Percentiles rank a stretch among this genome's conserved stretches.
phyloP scores from a whole-genome alignment of 192 early-diverging fungal genomes.

The Podila epigama region DNA sequence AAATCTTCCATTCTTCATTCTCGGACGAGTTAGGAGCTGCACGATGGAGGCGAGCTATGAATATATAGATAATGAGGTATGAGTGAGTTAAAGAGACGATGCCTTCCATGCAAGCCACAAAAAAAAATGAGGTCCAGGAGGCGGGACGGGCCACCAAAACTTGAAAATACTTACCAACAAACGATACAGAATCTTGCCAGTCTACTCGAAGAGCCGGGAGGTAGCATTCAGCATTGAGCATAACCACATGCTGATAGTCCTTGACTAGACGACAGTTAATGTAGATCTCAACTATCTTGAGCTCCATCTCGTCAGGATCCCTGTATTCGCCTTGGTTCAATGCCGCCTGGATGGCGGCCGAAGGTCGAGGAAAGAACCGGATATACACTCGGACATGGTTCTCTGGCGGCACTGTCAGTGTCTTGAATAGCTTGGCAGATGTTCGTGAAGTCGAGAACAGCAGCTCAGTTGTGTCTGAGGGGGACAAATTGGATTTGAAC shows the following conservation, averaged over 20 bases:
- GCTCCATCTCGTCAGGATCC: constrained; percentile 61
- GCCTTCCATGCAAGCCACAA: no score
- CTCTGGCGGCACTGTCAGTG: constrained; percentile 70
- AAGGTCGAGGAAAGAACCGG: constrained; percentile 62
- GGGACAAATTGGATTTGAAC: constrained; percentile 68
- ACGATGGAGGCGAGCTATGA: constrained; percentile 29
- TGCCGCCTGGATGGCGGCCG: constrained; percentile 48
- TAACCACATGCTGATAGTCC: constrained; percentile 79
- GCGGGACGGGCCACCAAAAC: neutral
- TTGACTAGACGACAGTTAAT: constrained; percentile 83
- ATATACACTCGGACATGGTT: constrained; percentile 73
- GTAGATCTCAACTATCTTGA: constrained; percentile 75
- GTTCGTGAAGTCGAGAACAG: constrained; percentile 80
- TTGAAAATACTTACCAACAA: constrained; percentile 48
- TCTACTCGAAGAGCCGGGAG: constrained; percentile 58
- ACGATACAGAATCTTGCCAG: constrained; percentile 52
- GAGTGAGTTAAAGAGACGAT: neutral
- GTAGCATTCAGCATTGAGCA: constrained; percentile 66
- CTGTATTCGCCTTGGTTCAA: constrained; percentile 50
- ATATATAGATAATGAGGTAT: neutral
- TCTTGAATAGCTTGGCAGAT: constrained; percentile 74
- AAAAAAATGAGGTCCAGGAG: no score
- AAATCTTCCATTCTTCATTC: constrained; percentile 58
- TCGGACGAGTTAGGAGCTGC: constrained; percentile 36
- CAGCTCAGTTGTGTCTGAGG: constrained; percentile 71